Evolutionary conservation across 2,329 filamentous ascomycete genomes (phyloP).

Genomic region (Penicillium sp.): DNA sequence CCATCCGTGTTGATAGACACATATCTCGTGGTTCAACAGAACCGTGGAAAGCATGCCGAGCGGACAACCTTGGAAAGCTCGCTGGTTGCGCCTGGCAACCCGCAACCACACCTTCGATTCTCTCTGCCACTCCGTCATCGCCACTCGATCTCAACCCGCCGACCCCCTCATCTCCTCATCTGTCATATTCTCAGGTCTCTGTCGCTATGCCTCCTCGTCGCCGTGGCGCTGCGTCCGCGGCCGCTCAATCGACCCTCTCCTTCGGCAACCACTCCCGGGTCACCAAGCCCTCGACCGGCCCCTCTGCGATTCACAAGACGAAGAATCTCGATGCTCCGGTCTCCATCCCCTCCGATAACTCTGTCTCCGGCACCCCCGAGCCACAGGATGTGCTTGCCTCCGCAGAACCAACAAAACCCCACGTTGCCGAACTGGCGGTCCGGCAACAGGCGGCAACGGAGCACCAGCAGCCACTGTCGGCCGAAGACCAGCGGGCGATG

Average conservation of each 20-base stretch:
- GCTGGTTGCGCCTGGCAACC: slow-evolving; percentile 16
- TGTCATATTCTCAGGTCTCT: background rate
- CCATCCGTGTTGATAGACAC: too few relatives aligned
- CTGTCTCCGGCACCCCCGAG: slow-evolving; percentile 23
- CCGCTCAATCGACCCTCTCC: slow-evolving; percentile 59
- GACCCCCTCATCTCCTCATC: background rate
- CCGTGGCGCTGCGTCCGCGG: slow-evolving; percentile 36
- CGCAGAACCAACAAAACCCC: slow-evolving; percentile 31
- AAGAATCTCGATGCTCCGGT: slow-evolving; percentile 37
- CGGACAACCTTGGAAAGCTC: too few relatives aligned
- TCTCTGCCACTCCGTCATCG: background rate
- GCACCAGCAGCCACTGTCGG: slow-evolving; percentile 31
- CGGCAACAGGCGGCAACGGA: slow-evolving; percentile 51
- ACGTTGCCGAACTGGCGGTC: slow-evolving; percentile 38
- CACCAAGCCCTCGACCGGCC: slow-evolving; percentile 53
- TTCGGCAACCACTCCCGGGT: slow-evolving; percentile 59
- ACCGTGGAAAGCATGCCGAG: too few relatives aligned
- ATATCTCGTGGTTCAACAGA: too few relatives aligned
- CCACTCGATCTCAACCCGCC: background rate
- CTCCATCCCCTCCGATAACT: slow-evolving; percentile 32
- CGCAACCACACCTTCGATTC: slow-evolving; percentile 8
- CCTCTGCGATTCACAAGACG: slow-evolving; percentile 32
- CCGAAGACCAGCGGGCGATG: slow-evolving; percentile 52
- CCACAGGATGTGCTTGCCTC: slow-evolving; percentile 29
- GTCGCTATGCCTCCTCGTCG: slow-evolving; percentile 45